Base-by-base conservation (phyloP, 129 eudicot species). In the Flaveria robusta region DNA sequence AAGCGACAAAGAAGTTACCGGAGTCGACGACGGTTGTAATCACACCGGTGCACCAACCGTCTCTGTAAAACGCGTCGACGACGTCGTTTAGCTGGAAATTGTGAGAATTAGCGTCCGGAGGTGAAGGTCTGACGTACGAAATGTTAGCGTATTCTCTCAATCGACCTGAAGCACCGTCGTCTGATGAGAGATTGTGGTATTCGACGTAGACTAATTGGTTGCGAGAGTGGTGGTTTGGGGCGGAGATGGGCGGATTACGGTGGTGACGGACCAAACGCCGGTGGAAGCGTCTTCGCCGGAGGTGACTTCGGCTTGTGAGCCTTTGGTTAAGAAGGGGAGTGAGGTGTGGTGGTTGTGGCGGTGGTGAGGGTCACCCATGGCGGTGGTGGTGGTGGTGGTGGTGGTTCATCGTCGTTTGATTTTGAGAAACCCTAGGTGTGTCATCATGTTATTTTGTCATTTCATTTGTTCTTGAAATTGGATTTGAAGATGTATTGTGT, bases 41-140 rank as follows among this genome's bases (percentile, higher is more conserved):
- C 42, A 85, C 89, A 5, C 99, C 97, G 7, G 87, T 86, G 94
- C 97, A 94, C 96, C 99, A 94, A 1, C 96, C 97, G 67, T 91
- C 96, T 7, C 60, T 52, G 78, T 76, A 83, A 63, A 69, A 88
- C 16, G 92, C 97, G 49, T 91, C 97, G 11, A 91, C 96, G 72
- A 81, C 76, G 74, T 89, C 97, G 83, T 77, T 29, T 26, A 80
- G 37, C 39, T 89, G 77, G 16, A 91, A 91, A 27, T 52, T 31
- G 63, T 60, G 27, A 5, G 47, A 31, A 47, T n/a, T 49, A 6
- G 66, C 23, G 1, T 68, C 83, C 8, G 71, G 82, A 4, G 92
- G 96, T 5, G 74, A 16, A 8, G 98, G 98, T 39, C 98, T 74
- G 18, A 88, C 71, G 37, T 66, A 79, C 8, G 70, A 19, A 8